Conservation (phyloP, 768 basidiomycete genomes). For the Daedaleopsis nitida region DNA sequence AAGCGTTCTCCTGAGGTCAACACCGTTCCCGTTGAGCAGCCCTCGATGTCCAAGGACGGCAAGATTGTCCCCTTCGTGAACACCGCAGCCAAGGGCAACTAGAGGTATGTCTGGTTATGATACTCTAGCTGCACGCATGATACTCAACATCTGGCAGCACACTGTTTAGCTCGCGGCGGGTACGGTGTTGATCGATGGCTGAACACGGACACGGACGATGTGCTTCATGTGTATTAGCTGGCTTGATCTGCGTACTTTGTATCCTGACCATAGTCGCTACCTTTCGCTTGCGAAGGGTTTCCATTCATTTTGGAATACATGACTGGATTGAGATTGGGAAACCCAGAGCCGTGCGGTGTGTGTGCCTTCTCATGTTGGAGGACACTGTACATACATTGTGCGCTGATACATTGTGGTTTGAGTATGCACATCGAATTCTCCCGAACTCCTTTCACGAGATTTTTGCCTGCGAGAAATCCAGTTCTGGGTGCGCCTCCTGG, state of each 20-base stretch:
- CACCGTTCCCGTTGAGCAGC: constrained; percentile 34
- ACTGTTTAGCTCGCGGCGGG: not conserved
- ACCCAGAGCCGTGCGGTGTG: not conserved
- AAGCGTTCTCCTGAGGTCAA: constrained; percentile 18
- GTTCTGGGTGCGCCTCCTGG: constrained; percentile 86
- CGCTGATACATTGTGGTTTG: not conserved
- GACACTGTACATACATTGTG: not conserved
- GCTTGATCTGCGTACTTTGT: constrained; percentile 17
- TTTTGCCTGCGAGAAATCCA: constrained; percentile 93
- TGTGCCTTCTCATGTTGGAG: not conserved
- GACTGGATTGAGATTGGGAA: constrained; percentile 21
- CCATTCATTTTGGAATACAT: constrained; percentile 20
- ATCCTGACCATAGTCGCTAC: constrained; percentile 8
- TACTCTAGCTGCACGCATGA: too few relatives aligned
- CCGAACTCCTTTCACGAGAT: constrained; percentile 52
- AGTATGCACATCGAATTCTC: not conserved
- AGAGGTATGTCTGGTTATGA: not conserved
- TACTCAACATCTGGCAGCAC: not conserved
- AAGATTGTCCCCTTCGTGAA: constrained; percentile 17
- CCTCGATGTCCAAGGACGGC: constrained; percentile 31
- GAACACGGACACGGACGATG: constrained; percentile 1
- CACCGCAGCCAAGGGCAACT: constrained; percentile 1
- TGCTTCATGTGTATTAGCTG: constrained; percentile 16
- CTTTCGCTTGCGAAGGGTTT: constrained; percentile 22
- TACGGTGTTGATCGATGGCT: not conserved